Percentiles rank a stretch among this genome's conserved stretches.
Conservation (phyloP, 495 filamentous ascomycete species). For the Podospora didyma region DNA sequence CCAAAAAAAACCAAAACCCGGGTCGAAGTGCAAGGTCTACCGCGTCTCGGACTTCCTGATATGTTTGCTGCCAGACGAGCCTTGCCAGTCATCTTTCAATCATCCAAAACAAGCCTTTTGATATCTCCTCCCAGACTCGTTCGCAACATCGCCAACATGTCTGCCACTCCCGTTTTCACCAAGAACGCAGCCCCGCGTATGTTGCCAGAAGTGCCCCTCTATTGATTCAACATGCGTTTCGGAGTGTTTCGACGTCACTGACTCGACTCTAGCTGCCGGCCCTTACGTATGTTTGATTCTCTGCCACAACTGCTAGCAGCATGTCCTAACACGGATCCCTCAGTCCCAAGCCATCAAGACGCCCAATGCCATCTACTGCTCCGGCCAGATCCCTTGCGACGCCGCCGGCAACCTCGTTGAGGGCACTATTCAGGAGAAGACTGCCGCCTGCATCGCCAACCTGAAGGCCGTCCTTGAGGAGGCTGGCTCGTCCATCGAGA, state of each 20-base stretch:
- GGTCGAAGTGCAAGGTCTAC: neutral
- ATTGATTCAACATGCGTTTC: neutral
- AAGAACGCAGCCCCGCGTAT: constrained; percentile 50
- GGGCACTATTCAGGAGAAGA: constrained; percentile 74
- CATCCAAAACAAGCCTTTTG: constrained; percentile 6
- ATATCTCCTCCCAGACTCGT: constrained; percentile 9
- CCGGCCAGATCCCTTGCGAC: constrained; percentile 87
- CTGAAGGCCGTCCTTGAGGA: constrained; percentile 71
- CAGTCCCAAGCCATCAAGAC: constrained; percentile 89
- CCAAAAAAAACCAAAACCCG: neutral
- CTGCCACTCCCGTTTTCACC: constrained; percentile 46
- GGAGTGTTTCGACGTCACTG: neutral
- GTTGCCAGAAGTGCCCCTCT: constrained; percentile 16
- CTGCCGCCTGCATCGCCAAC: constrained; percentile 70
- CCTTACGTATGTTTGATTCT: constrained; percentile 47
- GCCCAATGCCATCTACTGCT: constrained; percentile 80
- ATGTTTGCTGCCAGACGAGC: constrained; percentile 12
- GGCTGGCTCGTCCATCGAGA: constrained; percentile 69
- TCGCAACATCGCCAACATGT: constrained; percentile 27
- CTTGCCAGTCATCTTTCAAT: constrained; percentile 11
- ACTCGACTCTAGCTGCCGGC: constrained; percentile 43
- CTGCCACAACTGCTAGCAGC: neutral
- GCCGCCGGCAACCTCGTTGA: constrained; percentile 66
- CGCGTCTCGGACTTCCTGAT: constrained; percentile 3
- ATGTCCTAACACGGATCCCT: neutral